Base-by-base conservation (phyloP, 768 basidiomycete genomes). In the Trametes punicea region DNA sequence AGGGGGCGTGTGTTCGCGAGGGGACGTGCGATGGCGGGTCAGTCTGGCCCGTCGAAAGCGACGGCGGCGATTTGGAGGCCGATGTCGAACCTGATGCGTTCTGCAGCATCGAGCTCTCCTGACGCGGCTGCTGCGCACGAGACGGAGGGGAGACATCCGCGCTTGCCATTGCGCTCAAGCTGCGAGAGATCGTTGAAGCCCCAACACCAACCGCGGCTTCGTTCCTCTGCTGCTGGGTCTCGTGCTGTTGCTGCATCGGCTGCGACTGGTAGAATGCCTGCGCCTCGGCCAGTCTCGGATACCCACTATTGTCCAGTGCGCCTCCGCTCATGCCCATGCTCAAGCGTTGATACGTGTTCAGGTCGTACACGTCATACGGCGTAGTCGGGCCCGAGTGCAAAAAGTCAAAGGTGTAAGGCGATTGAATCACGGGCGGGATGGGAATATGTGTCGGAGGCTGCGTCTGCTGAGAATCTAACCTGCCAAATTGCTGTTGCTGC, bases 351-450 rank as follows among this genome's bases (percentile, higher is more conserved):
- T 60, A 60, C 50, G 62, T 44, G 56, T 62, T 56, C 29, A 62
- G 55, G 16, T 57, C 52, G 25, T 69, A 72, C 26, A 65, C 49
- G 33, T 75, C 74, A 38, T 70, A 74, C 7, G 73, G 75, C 27
- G 72, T 68, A 26, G 65, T 68, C 4, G 75, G 72, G 3, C 69
- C 72, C n/a, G 76, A 74, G 46, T 53, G 60, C 18, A 71, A 54
- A 36, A 73, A 71, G 21, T 71, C 73, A 61, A 70, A 76, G 53
- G 73, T 71, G 46, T 72, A 68, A 47, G 67, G 63, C 41, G 73
- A 74, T 21, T 73, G 71, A 10, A 66, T 60, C 16, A 73, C 71
- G 26, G 75, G 60, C 21, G 70, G 65, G 15, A 73, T 71, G 16
- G 70, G 64, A 16, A 73, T 71, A 57, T 73, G 70, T 45, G 55